Evolutionary conservation across 2,329 filamentous ascomycete species (phyloP).

Genomic region (Fusarium haematococcum): DNA sequence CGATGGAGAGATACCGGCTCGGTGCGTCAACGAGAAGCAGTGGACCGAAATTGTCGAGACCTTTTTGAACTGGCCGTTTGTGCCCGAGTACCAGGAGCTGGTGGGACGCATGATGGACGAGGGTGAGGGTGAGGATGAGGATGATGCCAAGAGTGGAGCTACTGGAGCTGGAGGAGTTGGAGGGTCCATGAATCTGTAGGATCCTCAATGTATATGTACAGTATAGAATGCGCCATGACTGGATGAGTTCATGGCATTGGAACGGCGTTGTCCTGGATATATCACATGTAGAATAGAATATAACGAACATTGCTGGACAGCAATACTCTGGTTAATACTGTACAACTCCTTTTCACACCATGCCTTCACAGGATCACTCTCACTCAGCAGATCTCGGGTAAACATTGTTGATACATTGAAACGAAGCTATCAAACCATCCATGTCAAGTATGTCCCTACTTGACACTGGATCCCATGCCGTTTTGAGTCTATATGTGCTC

Average conservation of each 20-base stretch:
- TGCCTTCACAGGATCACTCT: not conserved
- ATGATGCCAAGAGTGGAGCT: conserved; percentile 40
- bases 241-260: not conserved
- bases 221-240: not conserved
- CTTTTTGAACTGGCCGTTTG: conserved; percentile 76
- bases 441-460: conserved; percentile 18
- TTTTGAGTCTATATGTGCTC: conserved; percentile 35
- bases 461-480: conserved; percentile 10
- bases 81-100: conserved; percentile 61
- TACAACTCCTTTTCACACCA: not conserved
- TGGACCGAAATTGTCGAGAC: conserved; percentile 68
- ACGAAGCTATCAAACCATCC: conserved; percentile 17
- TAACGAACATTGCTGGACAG: not conserved
- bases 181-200: not conserved
- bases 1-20: conserved; percentile 56
- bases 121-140: conserved; percentile 35
- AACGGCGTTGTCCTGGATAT: conserved; percentile 9
- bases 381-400: not conserved
- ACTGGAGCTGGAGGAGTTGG: conserved; percentile 7
- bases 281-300: conserved; percentile 5
- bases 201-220: not conserved
- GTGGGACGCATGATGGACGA: conserved; percentile 57
- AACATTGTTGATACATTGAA: conserved; percentile 30
- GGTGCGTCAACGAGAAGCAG: conserved; percentile 65
- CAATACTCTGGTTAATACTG: not conserved